These are phyloP conservation scores for Camellia granthamiana DNA, from an alignment of 148 eudicot species.

Conservation along the genomic window DNA sequence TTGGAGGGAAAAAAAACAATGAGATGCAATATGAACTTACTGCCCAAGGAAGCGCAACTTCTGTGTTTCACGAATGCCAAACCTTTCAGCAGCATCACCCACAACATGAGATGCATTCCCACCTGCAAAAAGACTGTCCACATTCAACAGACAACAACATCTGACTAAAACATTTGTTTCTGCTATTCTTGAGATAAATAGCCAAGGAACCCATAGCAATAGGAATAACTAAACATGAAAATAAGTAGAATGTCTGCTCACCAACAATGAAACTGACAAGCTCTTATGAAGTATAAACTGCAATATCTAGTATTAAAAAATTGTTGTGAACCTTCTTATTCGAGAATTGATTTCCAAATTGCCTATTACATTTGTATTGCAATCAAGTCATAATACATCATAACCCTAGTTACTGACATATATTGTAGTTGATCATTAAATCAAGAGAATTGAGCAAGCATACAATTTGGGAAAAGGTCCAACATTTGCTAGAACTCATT, in stretches of 20 bases:
- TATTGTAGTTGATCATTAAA: neutral
- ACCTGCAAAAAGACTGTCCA: constrained; percentile 31
- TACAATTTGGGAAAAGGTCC: neutral
- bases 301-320: neutral
- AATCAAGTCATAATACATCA: neutral
- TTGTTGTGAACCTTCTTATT: neutral
- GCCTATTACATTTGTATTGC: neutral
- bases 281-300: neutral
- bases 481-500: neutral
- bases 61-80: constrained; percentile 69
- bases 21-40: constrained; percentile 43
- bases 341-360: neutral
- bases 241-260: neutral
- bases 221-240: neutral
- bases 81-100: constrained; percentile 61
- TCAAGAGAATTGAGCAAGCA: neutral
- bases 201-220: neutral
- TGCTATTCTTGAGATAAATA: neutral
- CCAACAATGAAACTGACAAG: neutral
- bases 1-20: neutral
- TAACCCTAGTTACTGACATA: neutral
- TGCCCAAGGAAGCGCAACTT: constrained; percentile 71
- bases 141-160: neutral
- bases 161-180: too few relatives aligned
- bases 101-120: constrained; percentile 28